Base-by-base conservation (phyloP, 352 stramenopile genomes). In the Phytophthora meadii region DNA sequence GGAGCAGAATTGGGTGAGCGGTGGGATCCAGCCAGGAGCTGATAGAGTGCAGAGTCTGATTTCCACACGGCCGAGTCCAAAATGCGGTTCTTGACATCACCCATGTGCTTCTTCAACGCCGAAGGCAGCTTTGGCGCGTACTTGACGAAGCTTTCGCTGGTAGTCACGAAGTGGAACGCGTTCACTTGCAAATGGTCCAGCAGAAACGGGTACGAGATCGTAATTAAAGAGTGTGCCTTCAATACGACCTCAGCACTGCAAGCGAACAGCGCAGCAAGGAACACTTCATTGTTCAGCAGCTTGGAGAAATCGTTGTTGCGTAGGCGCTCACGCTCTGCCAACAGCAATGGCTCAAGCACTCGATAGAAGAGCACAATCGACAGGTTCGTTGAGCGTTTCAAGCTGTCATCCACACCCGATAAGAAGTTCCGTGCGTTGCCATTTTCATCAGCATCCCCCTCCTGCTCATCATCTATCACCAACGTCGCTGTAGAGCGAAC, bases 141-240 rank as follows among this genome's bases (percentile, higher is more conserved):
- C 68, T 93, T 93, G 30, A 95, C 87, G 44, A 96, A 95, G 56
- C 84, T 95, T 64, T 94, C 88, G 32, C 93, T 88, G 11, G 92
- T 89, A 15, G 91, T 94, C 11, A 87, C 87, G 55, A 96, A 94
- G 61, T 96, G 87, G 56, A 96, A 95, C 12, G 83, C 86, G 54
- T 89, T 90, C 30, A 96, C 87, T 19, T 80, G 76, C 41, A 93
- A 65, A 14, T 81, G 86, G 5, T 89, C 81, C 17, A 95, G 71
- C 48, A 96, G 48, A 32, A 92, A 89, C 17, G 88, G 88, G 45
- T 94, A 96, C 28, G 85, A 92, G 8, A 95, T 72, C 30, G 88
- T 94, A 45, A 96, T 91, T 9, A 96, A 72, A 11, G 87, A 91
- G 56, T 96, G 84, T 3, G 88, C 70, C 70, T 96, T 96, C 19